phyloP scores from a whole-genome alignment of 169 alveolate species.

The Theileria parva region DNA sequence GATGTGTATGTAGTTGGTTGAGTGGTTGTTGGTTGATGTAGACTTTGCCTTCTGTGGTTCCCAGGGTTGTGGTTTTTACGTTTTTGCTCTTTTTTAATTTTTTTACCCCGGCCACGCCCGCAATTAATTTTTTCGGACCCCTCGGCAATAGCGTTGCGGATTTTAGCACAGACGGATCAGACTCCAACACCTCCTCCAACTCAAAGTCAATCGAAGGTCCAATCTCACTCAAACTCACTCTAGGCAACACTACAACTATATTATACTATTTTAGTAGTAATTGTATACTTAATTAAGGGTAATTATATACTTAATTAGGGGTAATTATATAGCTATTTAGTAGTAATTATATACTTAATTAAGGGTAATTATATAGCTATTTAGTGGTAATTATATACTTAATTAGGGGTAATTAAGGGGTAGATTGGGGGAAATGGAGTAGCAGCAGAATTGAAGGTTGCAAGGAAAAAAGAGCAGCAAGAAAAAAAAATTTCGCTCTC shows the following conservation, averaged over 20 bases:
- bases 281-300: too few species aligned
- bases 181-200: slow-evolving; percentile 32
- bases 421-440: too few species aligned
- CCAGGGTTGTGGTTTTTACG: slow-evolving; percentile 41
- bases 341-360: too few species aligned
- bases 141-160: slow-evolving; percentile 29
- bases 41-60: slow-evolving; percentile 57
- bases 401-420: too few species aligned
- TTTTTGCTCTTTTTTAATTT: slow-evolving; percentile 35
- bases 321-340: too few species aligned
- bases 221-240: slow-evolving; percentile 45
- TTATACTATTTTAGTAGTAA: neutral
- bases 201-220: slow-evolving; percentile 60
- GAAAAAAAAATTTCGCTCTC: too few species aligned
- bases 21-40: slow-evolving; percentile 37
- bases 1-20: slow-evolving; percentile 55
- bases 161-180: slow-evolving; percentile 45
- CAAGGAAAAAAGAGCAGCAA: too few species aligned
- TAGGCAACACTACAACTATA: slow-evolving; percentile 10
- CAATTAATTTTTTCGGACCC: slow-evolving; percentile 43
- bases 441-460: too few species aligned
- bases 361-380: too few species aligned
- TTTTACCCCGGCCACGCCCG: slow-evolving; percentile 19
- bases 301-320: too few species aligned
- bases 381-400: too few species aligned